Base-by-base conservation (phyloP, 2,329 filamentous ascomycete genomes). In the Apiospora koreana region DNA sequence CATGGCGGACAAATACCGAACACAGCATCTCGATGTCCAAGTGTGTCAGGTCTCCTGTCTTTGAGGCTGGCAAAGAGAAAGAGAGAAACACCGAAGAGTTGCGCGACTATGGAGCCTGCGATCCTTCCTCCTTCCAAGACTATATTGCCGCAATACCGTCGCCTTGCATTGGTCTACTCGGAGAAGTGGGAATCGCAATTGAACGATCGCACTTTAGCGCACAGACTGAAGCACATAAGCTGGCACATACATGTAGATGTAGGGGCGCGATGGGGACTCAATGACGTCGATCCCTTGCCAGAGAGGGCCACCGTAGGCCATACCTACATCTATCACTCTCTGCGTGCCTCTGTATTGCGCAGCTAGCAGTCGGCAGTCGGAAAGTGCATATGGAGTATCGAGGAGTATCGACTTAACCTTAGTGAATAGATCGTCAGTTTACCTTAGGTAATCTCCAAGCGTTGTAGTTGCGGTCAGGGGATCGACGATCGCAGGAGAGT, bases 81-180 rank as follows among this genome's bases (percentile, higher is more conserved):
- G 50, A 8, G 50, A 58, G 50, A 58, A 58, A 58, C 28, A 38
- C 54, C 54, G 54, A 62, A 62, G 54, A 28, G 54, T 31, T 62
- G 31, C 18, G 21, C 12, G 28, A n/a, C 31, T 38, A 62, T 62
- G 54, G 54, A 38, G 54, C 54, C n/a, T 38, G 31, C 54, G 31
- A 62, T 38, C 54, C 31, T 38, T 31, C 18, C 28, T n/a, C 54
- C 31, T 38, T 31, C 28, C 54, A 38, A 3, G 54, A 62, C 54
- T 62, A 58, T 58, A 62, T 62, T 62, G 54, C 54, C 54, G 31
- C 54, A 62, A 12, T 62, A 62, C 54, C 54, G 54, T 62, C 54
- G 18, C 21, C 54, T 2, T 62, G 54, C 54, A 62, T 62, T 62
- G 54, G 54, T 62, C 54, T 62, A n/a, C 31, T 35, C n/a, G 31